Conservation (phyloP, 352 stramenopile genomes). For the Blastocystis sp. region DNA sequence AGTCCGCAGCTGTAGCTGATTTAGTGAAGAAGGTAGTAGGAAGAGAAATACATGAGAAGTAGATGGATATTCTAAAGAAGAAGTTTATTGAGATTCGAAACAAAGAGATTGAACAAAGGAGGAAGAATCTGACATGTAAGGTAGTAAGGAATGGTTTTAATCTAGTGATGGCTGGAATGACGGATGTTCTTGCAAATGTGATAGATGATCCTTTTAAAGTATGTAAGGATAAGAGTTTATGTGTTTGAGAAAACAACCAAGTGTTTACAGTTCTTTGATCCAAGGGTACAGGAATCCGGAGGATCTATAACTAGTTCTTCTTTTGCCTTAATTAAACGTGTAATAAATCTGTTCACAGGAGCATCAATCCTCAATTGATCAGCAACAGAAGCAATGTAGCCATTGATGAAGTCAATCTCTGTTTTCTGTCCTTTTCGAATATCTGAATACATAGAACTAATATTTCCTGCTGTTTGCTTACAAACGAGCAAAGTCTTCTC, state of each 20-base stretch:
- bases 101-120: conserved; percentile 40
- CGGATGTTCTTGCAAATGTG: conserved; percentile 53
- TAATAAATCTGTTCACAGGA: conserved; percentile 15
- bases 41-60: background rate
- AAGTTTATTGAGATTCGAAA: conserved; percentile 33
- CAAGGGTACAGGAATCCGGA: background rate
- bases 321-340: background rate
- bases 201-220: conserved; percentile 50
- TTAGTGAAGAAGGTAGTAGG: background rate
- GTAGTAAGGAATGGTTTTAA: background rate
- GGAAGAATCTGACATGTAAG: conserved; percentile 55
- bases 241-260: conserved; percentile 27
- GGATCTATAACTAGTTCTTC: background rate
- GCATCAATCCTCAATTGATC: background rate
- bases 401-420: conserved; percentile 58
- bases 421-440: conserved; percentile 10
- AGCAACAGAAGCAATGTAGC: conserved; percentile 36
- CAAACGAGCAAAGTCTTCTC: conserved; percentile 8
- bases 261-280: background rate
- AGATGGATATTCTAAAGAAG: conserved; percentile 51
- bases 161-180: conserved; percentile 58
- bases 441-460: conserved; percentile 60
- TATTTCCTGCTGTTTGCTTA: background rate
- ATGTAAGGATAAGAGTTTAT: background rate
- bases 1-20: conserved; percentile 14